Conservation (phyloP, 345 rosid species). For the Atalantia buxifolia region DNA sequence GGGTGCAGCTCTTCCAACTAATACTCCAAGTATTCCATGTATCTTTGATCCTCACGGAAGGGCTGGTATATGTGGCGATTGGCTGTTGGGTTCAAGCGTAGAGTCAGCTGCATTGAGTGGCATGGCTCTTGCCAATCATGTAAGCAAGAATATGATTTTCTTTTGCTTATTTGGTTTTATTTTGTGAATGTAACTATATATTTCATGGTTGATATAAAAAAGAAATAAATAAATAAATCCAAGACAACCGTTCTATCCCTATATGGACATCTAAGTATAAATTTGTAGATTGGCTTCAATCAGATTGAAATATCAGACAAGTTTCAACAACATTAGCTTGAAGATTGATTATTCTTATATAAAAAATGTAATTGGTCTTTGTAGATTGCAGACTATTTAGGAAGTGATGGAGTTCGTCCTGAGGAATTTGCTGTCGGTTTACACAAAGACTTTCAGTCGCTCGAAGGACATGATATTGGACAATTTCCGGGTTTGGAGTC, state of each 20-base stretch:
- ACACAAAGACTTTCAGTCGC: conserved; percentile 47
- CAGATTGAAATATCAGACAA: not conserved
- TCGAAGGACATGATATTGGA: conserved; percentile 71
- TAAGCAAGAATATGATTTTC: conserved; percentile 17
- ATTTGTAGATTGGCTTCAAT: not conserved
- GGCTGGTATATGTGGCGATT: conserved; percentile 93
- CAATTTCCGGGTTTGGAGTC: conserved; percentile 59
- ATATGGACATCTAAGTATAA: not conserved
- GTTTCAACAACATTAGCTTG: not conserved
- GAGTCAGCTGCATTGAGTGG: conserved; percentile 94
- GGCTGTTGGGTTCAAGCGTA: conserved; percentile 81
- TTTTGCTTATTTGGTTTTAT: not conserved
- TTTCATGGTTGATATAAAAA: not conserved
- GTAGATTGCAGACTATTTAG: conserved; percentile 70
- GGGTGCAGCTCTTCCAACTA: conserved; percentile 94
- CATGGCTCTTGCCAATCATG: conserved; percentile 76
- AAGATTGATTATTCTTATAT: not conserved
- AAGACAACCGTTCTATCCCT: not conserved
- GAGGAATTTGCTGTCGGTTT: conserved; percentile 73
- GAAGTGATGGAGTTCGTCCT: conserved; percentile 39
- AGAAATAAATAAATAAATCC: not conserved
- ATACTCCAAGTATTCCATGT: conserved; percentile 65
- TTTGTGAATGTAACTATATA: not conserved
- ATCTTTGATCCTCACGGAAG: conserved; percentile 86
- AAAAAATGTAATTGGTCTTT: not conserved